Evolutionary conservation across 768 basidiomycete species (phyloP).

Genomic region (Macrolepiota fuliginosa): DNA sequence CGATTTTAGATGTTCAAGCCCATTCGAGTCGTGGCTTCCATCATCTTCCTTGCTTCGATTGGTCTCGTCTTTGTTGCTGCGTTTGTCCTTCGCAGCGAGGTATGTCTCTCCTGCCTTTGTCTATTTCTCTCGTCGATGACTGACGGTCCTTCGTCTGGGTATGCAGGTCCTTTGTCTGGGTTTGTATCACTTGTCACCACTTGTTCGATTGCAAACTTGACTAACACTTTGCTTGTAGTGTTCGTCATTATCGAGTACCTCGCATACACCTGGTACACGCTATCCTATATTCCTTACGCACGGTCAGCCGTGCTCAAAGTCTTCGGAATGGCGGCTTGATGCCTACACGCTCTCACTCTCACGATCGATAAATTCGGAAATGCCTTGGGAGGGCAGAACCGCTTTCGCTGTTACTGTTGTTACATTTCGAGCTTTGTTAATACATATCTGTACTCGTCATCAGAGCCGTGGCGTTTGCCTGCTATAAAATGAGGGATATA

Average conservation of each 20-base stretch:
- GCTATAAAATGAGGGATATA: not conserved
- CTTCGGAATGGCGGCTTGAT: slow-evolving; percentile 47
- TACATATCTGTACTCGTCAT: not conserved
- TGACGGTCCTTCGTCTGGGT: not conserved
- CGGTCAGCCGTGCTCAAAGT: slow-evolving; percentile 67
- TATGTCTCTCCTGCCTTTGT: slow-evolving; percentile 30
- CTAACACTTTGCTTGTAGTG: slow-evolving; percentile 41
- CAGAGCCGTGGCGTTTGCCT: slow-evolving; percentile 3
- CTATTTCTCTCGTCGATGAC: not conserved
- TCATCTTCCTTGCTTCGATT: slow-evolving; percentile 77
- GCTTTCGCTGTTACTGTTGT: not conserved
- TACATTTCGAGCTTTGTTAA: not conserved
- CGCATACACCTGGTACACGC: slow-evolving; percentile 86
- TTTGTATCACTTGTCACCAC: slow-evolving; percentile 30
- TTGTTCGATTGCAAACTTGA: not conserved
- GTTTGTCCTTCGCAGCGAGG: slow-evolving; percentile 70
- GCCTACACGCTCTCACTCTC: not conserved
- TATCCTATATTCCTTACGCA: slow-evolving; percentile 92
- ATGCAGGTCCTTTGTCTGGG: slow-evolving; percentile 65
- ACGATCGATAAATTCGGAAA: not conserved
- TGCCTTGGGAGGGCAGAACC: not conserved
- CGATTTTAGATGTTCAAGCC: slow-evolving; percentile 87
- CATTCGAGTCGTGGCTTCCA: slow-evolving; percentile 77
- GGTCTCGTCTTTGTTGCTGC: slow-evolving; percentile 83
- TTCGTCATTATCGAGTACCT: slow-evolving; percentile 92